phyloP scores from a whole-genome alignment of 2,329 filamentous ascomycete species.

The Aspergillus ustus region DNA sequence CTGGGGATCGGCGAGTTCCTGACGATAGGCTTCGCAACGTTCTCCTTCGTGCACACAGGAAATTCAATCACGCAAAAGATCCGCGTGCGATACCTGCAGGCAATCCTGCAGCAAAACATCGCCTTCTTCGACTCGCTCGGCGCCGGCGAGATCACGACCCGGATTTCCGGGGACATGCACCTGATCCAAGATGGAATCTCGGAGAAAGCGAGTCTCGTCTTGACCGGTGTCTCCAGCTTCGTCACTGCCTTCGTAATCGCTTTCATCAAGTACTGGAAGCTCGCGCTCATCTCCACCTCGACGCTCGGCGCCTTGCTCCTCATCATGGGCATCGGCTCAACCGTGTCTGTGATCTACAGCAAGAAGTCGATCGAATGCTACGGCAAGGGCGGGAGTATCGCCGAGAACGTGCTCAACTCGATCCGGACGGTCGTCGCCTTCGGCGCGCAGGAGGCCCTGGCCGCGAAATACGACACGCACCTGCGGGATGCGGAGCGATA shows the following conservation, averaged over 20 bases:
- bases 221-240: conserved; percentile 78
- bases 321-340: conserved; percentile 72
- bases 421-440: conserved; percentile 58
- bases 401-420: conserved; percentile 56
- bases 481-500: conserved; percentile 29
- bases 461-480: conserved; percentile 32
- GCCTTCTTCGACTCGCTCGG: conserved; percentile 90
- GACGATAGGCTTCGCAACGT: conserved; percentile 74
- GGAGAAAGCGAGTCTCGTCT: conserved; percentile 78
- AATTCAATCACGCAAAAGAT: conserved; percentile 78
- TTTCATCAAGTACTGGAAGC: conserved; percentile 88
- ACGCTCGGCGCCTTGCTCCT: conserved; percentile 75
- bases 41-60: conserved; percentile 84
- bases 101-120: conserved; percentile 83
- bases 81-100: conserved; percentile 77
- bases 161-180: conserved; percentile 90
- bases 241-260: conserved; percentile 85
- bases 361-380: conserved; percentile 77
- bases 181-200: conserved; percentile 90
- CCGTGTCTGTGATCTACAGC: conserved; percentile 76
- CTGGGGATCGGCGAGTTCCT: conserved; percentile 77
- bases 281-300: conserved; percentile 81
- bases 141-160: conserved; percentile 86
- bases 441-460: conserved; percentile 39
- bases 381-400: conserved; percentile 57